Percentiles rank a stretch among this genome's conserved stretches.
These are phyloP conservation scores for Ascocoryne sarcoides DNA, from an alignment of 2,329 filamentous ascomycete genomes.

Conservation along the genomic window DNA sequence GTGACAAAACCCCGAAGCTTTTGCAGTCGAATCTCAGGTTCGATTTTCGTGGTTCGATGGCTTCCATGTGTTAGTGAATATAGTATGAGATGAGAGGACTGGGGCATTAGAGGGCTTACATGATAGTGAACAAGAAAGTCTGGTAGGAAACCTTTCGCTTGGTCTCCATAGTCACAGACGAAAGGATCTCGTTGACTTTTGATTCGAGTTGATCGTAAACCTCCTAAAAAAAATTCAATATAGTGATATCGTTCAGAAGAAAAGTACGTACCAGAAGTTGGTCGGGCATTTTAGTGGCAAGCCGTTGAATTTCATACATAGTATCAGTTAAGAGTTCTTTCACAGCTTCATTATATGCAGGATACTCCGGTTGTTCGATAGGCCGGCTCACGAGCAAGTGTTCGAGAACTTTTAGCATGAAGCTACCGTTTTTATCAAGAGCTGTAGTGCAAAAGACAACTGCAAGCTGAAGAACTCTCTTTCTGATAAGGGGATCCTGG, in stretches of 20 bases:
- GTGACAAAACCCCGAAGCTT: constrained; percentile 70
- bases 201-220: constrained; percentile 83
- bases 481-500: constrained; percentile 69
- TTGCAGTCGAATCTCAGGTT: constrained; percentile 59
- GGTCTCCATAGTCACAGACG: constrained; percentile 65
- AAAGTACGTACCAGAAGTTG: constrained; percentile 54
- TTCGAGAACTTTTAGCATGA: constrained; percentile 84
- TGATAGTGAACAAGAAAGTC: constrained; percentile 88
- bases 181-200: constrained; percentile 72
- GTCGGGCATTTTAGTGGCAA: constrained; percentile 86
- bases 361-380: constrained; percentile 60
- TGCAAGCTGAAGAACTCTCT: constrained; percentile 71
- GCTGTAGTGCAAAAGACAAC: constrained; percentile 79
- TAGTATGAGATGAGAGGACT: background rate
- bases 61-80: constrained; percentile 34
- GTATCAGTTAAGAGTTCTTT: constrained; percentile 81
- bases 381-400: constrained; percentile 81
- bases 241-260: background rate
- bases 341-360: constrained; percentile 75
- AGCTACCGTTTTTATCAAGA: constrained; percentile 65
- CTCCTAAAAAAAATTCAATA: constrained; percentile 34
- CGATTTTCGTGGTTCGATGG: constrained; percentile 71
- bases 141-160: constrained; percentile 79
- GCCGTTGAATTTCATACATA: constrained; percentile 77
- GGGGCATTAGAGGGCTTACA: constrained; percentile 41